Percentiles rank a stretch among this genome's conserved stretches.
Conservation (phyloP, 352 stramenopile species). For the Pythium vanterpoolii region DNA sequence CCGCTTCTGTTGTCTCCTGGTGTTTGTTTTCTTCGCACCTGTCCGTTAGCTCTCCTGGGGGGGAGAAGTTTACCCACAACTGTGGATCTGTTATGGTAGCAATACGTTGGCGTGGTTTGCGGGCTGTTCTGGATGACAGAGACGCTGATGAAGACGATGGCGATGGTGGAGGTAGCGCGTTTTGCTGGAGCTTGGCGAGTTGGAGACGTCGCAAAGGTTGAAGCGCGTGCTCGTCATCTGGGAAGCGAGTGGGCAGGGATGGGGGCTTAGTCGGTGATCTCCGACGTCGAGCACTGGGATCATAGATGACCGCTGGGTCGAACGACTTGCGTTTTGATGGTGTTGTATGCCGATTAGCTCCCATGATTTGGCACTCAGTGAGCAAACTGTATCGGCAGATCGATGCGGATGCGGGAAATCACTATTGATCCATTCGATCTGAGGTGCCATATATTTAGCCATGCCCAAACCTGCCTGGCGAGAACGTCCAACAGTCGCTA, state of each 20-base stretch:
- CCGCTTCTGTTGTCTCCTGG: not conserved
- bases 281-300: conserved; percentile 1
- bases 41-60: conserved; percentile 12
- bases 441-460: no score
- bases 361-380: not conserved
- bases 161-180: conserved; percentile 24
- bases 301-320: conserved; percentile 10
- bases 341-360: not conserved
- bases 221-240: conserved; percentile 18
- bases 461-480: no score
- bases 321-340: not conserved
- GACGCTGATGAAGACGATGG: not conserved
- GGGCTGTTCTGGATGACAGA: not conserved
- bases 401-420: no score
- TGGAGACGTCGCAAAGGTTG: conserved; percentile 14
- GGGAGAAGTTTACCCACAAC: conserved; percentile 26
- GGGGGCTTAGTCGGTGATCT: conserved; percentile 4
- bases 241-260: conserved; percentile 10
- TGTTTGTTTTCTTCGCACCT: not conserved
- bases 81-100: conserved; percentile 16
- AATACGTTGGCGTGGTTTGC: conserved; percentile 8
- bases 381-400: no score
- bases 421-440: no score
- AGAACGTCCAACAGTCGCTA: no score
- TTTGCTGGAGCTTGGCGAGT: conserved; percentile 24